phyloP scores from a whole-genome alignment of 208 protist genomes.

The Jaenimonas drosophilae region DNA sequence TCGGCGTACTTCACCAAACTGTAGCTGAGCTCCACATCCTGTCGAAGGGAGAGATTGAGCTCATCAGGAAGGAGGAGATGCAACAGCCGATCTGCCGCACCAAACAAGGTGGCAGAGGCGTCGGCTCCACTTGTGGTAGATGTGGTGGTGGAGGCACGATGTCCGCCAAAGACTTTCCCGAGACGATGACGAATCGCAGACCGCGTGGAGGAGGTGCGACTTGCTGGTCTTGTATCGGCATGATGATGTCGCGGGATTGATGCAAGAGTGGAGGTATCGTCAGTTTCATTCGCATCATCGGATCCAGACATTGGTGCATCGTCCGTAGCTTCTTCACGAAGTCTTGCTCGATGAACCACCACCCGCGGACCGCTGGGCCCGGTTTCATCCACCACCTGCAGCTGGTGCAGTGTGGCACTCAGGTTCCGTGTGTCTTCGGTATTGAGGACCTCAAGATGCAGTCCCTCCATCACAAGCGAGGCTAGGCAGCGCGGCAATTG shows the following conservation, averaged over 20 bases:
- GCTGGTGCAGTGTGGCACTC: slow-evolving; percentile 34
- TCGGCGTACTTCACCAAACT: slow-evolving; percentile 44
- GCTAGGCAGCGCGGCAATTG: slow-evolving; percentile 10
- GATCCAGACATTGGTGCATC: background rate
- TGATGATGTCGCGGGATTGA: too few relatives aligned
- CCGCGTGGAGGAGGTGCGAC: too few relatives aligned
- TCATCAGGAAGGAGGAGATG: too few relatives aligned
- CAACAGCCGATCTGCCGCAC: too few relatives aligned
- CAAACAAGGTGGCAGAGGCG: too few relatives aligned
- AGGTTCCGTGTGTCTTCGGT: slow-evolving; percentile 38
- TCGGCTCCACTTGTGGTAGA: too few relatives aligned
- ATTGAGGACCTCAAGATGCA: slow-evolving; percentile 31
- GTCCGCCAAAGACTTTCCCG: too few relatives aligned
- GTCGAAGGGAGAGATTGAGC: slow-evolving; percentile 2
- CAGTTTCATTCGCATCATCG: too few relatives aligned
- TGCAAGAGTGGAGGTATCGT: too few relatives aligned
- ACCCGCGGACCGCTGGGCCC: slow-evolving; percentile 13
- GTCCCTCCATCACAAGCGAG: slow-evolving; percentile 34
- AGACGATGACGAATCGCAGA: too few relatives aligned
- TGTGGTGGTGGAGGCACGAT: too few relatives aligned
- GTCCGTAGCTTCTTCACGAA: slow-evolving; percentile 5
- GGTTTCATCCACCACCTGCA: slow-evolving; percentile 58
- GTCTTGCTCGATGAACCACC: slow-evolving; percentile 43
- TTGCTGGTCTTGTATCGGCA: too few relatives aligned
- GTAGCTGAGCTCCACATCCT: slow-evolving; percentile 20